A percentile compares a stretch with the other conserved stretches of the same genome.
Conservation (phyloP, 2,329 filamentous ascomycete species). For the Pezicula rhizophila region DNA sequence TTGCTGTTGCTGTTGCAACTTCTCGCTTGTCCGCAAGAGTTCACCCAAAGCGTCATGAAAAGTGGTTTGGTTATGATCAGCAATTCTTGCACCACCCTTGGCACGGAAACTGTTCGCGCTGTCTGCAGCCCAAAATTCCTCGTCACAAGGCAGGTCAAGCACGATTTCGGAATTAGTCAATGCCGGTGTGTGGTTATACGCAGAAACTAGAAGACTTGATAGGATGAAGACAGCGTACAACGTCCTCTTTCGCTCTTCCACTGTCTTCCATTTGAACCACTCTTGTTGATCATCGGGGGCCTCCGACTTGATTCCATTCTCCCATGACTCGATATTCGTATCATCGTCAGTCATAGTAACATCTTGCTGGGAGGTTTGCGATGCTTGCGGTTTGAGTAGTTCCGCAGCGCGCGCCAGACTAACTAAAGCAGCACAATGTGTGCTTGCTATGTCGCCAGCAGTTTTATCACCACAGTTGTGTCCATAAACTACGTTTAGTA, state of each 20-base stretch:
- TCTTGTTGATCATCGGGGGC: constrained; percentile 57
- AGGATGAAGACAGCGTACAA: constrained; percentile 87
- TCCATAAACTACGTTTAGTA: constrained; percentile 91
- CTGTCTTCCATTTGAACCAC: constrained; percentile 84
- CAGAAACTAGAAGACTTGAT: constrained; percentile 83
- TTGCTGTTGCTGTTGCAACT: constrained; percentile 50
- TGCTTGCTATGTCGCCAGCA: constrained; percentile 85
- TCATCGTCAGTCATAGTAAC: constrained; percentile 45
- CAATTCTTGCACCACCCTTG: constrained; percentile 64
- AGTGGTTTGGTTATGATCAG: constrained; percentile 64
- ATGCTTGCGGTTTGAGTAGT: constrained; percentile 47
- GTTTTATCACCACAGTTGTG: constrained; percentile 91
- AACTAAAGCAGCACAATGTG: constrained; percentile 84
- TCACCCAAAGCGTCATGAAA: constrained; percentile 80
- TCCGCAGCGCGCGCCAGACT: constrained; percentile 88
- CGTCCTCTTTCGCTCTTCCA: constrained; percentile 88
- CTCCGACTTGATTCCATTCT: constrained; percentile 37
- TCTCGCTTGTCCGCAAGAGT: constrained; percentile 70
- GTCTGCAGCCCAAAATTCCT: constrained; percentile 82
- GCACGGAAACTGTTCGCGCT: constrained; percentile 75
- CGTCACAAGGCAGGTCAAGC: constrained; percentile 85
- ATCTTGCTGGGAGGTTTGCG: constrained; percentile 30
- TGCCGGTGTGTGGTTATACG: constrained; percentile 87
- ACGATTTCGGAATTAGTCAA: constrained; percentile 91
- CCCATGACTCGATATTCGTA: constrained; percentile 49